Evolutionary conservation across 2,329 filamentous ascomycete genomes (phyloP).

Genomic region (Chrysoporthe deuterocubensis): DNA sequence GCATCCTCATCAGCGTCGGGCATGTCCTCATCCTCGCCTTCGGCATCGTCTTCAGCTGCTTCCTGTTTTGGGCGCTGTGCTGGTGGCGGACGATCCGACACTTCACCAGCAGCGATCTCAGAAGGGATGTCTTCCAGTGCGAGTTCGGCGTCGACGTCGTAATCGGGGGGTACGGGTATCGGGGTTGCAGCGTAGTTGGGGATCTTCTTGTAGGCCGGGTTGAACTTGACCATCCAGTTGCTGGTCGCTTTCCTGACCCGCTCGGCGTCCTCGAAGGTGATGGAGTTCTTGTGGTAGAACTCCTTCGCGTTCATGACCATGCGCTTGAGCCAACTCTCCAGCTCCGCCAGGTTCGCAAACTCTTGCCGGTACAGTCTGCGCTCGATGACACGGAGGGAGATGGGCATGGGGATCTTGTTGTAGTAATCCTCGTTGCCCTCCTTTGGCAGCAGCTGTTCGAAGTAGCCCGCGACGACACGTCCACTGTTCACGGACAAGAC

Average conservation of each 20-base stretch:
- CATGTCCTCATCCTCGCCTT: conserved; percentile 35
- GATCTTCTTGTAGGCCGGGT: conserved; percentile 76
- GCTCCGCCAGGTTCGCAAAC: conserved; percentile 71
- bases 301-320: conserved; percentile 88
- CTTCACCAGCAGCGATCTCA: conserved; percentile 17
- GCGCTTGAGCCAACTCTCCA: conserved; percentile 86
- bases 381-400: conserved; percentile 79
- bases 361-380: conserved; percentile 70
- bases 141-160: conserved; percentile 31
- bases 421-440: conserved; percentile 76
- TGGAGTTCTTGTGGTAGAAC: conserved; percentile 74
- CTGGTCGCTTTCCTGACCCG: conserved; percentile 83
- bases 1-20: conserved; percentile 37
- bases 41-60: conserved; percentile 31
- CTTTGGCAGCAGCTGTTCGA: conserved; percentile 71
- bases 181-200: conserved; percentile 71
- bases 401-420: conserved; percentile 73
- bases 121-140: conserved; percentile 23
- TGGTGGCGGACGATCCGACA: conserved; percentile 28
- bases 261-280: conserved; percentile 82
- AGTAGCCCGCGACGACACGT: conserved; percentile 74
- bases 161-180: conserved; percentile 70
- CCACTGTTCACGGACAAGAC: conserved; percentile 53
- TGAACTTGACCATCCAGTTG: conserved; percentile 85
- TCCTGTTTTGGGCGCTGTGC: conserved; percentile 22